Evolutionary conservation across 2,329 filamentous ascomycete genomes (phyloP).

Genomic region (Knufia petricola): DNA sequence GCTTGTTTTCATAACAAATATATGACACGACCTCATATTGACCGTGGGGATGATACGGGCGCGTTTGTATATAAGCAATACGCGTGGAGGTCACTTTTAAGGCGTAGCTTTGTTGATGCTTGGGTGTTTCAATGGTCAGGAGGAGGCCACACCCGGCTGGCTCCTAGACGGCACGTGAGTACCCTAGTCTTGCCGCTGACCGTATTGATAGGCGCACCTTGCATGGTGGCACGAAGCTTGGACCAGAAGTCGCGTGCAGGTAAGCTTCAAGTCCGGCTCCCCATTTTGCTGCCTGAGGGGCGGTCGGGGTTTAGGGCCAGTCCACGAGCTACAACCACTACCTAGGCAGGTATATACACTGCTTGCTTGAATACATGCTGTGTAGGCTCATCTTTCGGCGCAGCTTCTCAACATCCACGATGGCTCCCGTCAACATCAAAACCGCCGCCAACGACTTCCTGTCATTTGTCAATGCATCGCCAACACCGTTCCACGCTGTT

Average conservation of each 20-base stretch:
- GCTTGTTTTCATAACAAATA: neutral
- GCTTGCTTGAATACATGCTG: slow-evolving; percentile 14
- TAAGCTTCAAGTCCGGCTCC: too few species aligned
- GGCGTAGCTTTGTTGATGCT: neutral
- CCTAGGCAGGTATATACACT: too few species aligned
- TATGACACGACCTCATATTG: slow-evolving; percentile 8
- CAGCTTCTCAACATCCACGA: slow-evolving; percentile 19
- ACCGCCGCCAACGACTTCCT: slow-evolving; percentile 67
- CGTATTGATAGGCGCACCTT: neutral
- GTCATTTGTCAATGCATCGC: slow-evolving; percentile 87
- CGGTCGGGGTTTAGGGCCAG: too few species aligned
- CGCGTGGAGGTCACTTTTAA: neutral
- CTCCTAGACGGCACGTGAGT: neutral
- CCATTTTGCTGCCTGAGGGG: too few species aligned
- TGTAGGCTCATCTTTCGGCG: slow-evolving; percentile 10
- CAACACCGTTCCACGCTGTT: slow-evolving; percentile 92
- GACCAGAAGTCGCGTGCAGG: neutral
- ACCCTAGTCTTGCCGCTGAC: neutral
- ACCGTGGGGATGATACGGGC: neutral
- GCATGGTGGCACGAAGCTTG: neutral
- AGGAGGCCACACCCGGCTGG: neutral
- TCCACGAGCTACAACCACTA: too few species aligned
- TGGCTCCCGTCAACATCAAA: slow-evolving; percentile 25
- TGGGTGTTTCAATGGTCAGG: slow-evolving; percentile 3
- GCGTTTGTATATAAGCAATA: neutral